Conservation (phyloP, 78 protist genomes). For the Kipferlia bialata region DNA sequence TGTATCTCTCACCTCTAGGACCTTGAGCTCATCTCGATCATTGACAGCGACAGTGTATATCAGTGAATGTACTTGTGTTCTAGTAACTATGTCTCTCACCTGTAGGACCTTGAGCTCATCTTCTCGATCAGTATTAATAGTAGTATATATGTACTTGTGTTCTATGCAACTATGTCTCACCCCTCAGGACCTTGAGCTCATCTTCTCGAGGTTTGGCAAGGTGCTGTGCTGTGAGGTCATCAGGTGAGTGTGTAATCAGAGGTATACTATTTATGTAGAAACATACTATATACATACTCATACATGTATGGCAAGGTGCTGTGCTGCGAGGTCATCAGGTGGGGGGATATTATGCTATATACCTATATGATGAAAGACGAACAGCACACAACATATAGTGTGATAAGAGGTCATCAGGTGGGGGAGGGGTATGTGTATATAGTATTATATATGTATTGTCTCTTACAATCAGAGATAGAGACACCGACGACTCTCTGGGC, state of each 20-base stretch:
- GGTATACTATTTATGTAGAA: neutral
- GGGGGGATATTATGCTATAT: too few relatives aligned
- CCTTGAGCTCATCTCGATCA: too few relatives aligned
- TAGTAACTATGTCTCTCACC: too few relatives aligned
- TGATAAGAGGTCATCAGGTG: too few relatives aligned
- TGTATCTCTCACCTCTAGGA: too few relatives aligned
- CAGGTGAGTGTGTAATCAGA: constrained; percentile 3
- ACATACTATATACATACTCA: neutral
- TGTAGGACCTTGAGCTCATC: constrained; percentile 1
- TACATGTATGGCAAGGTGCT: neutral
- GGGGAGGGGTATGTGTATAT: too few relatives aligned
- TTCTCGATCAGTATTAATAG: neutral
- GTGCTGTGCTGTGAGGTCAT: too few relatives aligned
- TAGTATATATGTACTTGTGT: neutral
- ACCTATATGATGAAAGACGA: too few relatives aligned
- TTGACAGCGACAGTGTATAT: too few relatives aligned
- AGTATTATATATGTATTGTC: too few relatives aligned
- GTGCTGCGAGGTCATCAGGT: constrained; percentile 61
- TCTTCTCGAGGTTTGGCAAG: constrained; percentile 76
- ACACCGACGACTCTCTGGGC: constrained; percentile 59
- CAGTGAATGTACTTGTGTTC: too few relatives aligned
- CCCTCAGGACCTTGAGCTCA: constrained; percentile 70
- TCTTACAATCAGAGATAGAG: constrained; percentile 62
- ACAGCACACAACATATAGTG: too few relatives aligned
- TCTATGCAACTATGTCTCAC: neutral